phyloP scores from a whole-genome alignment of 805 yeast species.

The Lipomyces yamadae region DNA sequence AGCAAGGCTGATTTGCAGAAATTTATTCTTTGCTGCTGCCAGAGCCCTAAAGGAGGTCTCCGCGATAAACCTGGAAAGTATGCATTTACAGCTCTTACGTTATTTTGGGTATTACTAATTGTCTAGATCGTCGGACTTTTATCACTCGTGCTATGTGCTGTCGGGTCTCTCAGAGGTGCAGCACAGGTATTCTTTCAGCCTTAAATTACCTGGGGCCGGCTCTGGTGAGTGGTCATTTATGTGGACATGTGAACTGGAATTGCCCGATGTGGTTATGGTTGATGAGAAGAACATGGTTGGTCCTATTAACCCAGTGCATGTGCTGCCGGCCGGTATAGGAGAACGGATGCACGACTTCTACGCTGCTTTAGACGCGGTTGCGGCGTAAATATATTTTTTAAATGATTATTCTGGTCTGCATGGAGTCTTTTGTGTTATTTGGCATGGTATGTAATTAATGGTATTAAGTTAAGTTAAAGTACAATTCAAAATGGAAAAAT shows the following conservation, averaged over 20 bases:
- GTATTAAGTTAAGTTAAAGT: not conserved
- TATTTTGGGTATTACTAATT: not conserved
- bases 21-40: conserved; percentile 79
- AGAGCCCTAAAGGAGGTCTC: conserved; percentile 71
- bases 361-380: conserved; percentile 5
- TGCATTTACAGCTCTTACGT: not conserved
- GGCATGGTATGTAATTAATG: not conserved
- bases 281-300: conserved; percentile 36
- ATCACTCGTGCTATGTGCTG: conserved; percentile 86
- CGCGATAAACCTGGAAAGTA: conserved; percentile 82
- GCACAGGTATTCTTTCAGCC: conserved; percentile 47
- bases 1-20: conserved; percentile 59
- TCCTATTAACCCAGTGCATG: conserved; percentile 62
- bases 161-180: conserved; percentile 73
- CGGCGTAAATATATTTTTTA: not conserved
- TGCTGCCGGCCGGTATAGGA: conserved; percentile 56
- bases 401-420: not conserved
- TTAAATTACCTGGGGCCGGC: conserved; percentile 22
- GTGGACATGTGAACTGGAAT: conserved; percentile 42
- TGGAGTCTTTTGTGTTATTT: not conserved
- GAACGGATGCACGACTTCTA: conserved; percentile 44
- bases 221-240: conserved; percentile 43
- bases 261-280: conserved; percentile 30
- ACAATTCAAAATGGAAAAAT: no score
- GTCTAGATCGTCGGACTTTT: conserved; percentile 64